phyloP scores from a whole-genome alignment of 116 monocot species.

The Papilionanthe hybrid region DNA sequence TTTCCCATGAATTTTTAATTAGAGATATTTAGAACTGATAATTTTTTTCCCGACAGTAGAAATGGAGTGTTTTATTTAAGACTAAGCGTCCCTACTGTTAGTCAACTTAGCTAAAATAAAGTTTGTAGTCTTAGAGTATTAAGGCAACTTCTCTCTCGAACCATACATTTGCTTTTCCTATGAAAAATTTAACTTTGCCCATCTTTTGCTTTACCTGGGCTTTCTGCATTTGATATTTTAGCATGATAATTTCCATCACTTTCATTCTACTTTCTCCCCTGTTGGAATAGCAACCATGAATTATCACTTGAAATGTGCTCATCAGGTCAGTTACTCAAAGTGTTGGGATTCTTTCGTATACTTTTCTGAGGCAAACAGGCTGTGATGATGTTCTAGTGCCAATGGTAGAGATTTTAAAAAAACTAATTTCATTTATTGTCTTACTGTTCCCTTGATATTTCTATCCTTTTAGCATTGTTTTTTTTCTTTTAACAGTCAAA shows the following conservation, averaged over 20 bases:
- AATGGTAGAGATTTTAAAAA: conserved; percentile 31
- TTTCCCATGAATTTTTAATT: not conserved
- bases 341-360: conserved; percentile 90
- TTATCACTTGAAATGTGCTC: conserved; percentile 3
- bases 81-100: not conserved
- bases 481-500: not conserved
- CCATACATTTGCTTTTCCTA: not conserved
- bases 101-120: not conserved
- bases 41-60: too few relatives aligned
- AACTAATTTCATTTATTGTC: not conserved
- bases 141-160: not conserved
- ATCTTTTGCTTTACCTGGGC: not conserved
- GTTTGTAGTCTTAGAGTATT: not conserved
- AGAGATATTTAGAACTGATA: not conserved
- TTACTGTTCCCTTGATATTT: not conserved
- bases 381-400: conserved; percentile 78
- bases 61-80: not conserved
- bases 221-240: not conserved
- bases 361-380: conserved; percentile 63
- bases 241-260: not conserved
- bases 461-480: not conserved
- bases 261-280: not conserved
- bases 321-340: conserved; percentile 64
- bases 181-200: not conserved
- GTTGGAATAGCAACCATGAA: not conserved